Percentiles rank a stretch among this genome's conserved stretches.
These are phyloP conservation scores for Centaurea solstitialis DNA, from an alignment of 129 eudicot genomes.

Conservation along the genomic window DNA sequence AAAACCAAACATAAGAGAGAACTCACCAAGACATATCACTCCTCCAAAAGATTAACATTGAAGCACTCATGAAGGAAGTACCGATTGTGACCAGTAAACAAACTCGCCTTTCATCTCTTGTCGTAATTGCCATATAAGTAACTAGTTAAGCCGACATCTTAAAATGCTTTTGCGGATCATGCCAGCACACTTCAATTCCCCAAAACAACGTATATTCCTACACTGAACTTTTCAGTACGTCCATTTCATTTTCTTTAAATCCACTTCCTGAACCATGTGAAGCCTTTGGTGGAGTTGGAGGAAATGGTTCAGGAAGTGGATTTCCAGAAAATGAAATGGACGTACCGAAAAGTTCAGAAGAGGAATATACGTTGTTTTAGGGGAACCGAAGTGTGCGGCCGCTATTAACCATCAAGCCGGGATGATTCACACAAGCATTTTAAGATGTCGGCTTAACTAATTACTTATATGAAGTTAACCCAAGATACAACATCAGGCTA, in stretches of 20 bases:
- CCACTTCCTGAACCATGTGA: neutral
- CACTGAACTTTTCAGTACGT: neutral
- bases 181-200: neutral
- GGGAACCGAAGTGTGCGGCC: no score
- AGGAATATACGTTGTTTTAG: no score
- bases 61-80: conserved; percentile 25
- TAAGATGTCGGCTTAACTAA: no score
- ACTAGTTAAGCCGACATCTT: neutral
- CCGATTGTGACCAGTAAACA: conserved; percentile 1
- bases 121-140: neutral
- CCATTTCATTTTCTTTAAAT: conserved; percentile 12
- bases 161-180: neutral
- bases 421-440: no score
- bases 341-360: no score
- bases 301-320: no score
- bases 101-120: neutral
- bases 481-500: no score
- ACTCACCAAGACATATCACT: neutral
- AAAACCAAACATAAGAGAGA: neutral
- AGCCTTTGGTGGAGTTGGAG: no score
- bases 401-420: no score
- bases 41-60: neutral
- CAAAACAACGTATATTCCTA: neutral
- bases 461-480: no score
- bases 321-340: no score